Evolutionary conservation across 176 grass and related monocot genomes (phyloP).

Genomic region (Leersia perrieri): DNA sequence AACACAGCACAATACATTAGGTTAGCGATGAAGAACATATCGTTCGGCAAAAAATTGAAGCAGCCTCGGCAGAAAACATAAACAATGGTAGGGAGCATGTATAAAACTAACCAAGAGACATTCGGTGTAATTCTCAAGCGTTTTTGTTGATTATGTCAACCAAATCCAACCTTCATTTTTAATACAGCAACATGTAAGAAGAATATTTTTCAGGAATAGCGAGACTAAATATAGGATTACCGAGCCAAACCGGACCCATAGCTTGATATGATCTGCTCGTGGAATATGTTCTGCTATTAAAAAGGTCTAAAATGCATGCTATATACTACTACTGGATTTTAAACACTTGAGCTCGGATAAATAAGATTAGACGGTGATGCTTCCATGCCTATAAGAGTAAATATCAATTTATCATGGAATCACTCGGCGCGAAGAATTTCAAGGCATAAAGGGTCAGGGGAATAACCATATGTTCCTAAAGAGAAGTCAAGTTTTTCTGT

Average conservation of each 20-base stretch:
- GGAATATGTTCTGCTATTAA: slow-evolving; percentile 42
- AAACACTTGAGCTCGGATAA: slow-evolving; percentile 7
- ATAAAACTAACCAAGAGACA: not conserved
- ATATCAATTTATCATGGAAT: slow-evolving; percentile 29
- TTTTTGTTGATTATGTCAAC: slow-evolving; percentile 14
- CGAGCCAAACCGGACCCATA: slow-evolving; percentile 15
- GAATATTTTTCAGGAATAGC: slow-evolving; percentile 1
- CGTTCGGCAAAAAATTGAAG: not conserved
- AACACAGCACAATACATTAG: not conserved
- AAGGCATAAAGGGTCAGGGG: slow-evolving; percentile 33
- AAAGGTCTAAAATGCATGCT: slow-evolving; percentile 18
- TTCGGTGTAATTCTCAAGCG: not conserved
- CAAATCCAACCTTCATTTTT: slow-evolving; percentile 16
- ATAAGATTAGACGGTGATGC: slow-evolving; percentile 21
- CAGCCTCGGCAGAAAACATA: not conserved
- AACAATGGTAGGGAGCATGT: not conserved
- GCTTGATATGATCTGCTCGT: slow-evolving; percentile 10
- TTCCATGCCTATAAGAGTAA: not conserved
- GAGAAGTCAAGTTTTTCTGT: slow-evolving; percentile 1
- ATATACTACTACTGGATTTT: not conserved
- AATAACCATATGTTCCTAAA: not conserved
- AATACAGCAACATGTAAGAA: not conserved
- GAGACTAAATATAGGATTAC: not conserved
- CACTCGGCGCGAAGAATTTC: slow-evolving; percentile 24
- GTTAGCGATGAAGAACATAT: not conserved